These are phyloP conservation scores for Laburnicola sp. DNA, from an alignment of 2,329 filamentous ascomycete genomes.

Conservation along the genomic window DNA sequence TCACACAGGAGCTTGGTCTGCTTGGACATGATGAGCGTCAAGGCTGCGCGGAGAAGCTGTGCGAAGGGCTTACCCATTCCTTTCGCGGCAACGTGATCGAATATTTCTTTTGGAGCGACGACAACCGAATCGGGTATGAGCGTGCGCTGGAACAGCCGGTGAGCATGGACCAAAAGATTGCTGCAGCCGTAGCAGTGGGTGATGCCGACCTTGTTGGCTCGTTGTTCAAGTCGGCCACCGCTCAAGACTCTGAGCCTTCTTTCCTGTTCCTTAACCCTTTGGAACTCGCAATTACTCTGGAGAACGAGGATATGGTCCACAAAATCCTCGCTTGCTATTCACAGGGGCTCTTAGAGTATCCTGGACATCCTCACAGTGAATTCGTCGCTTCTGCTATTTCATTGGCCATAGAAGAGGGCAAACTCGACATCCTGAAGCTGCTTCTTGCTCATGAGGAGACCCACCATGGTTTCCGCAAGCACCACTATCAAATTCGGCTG, in stretches of 20 bases:
- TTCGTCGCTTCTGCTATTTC: no score
- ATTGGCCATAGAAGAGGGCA: neutral
- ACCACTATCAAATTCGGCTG: no score
- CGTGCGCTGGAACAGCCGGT: neutral
- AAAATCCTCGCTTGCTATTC: neutral
- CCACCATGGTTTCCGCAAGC: neutral
- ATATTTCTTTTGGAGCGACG: neutral
- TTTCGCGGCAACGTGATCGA: neutral
- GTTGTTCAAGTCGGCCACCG: neutral
- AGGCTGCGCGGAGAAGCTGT: neutral
- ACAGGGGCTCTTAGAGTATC: neutral
- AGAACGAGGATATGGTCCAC: neutral
- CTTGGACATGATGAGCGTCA: neutral
- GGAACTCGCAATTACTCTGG: neutral
- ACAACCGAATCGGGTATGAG: neutral
- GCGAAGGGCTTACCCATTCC: neutral
- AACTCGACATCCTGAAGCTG: neutral
- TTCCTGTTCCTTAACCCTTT: neutral
- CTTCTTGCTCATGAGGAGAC: neutral
- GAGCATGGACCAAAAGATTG: neutral
- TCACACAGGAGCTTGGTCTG: neutral
- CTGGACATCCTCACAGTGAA: no score
- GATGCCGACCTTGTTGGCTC: neutral
- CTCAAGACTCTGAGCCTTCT: neutral
- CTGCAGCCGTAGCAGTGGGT: neutral